A percentile compares a stretch with the other conserved stretches of the same genome.
These are phyloP conservation scores for Alectoria sarmentosa DNA, from an alignment of 495 filamentous ascomycete species.

Conservation along the genomic window DNA sequence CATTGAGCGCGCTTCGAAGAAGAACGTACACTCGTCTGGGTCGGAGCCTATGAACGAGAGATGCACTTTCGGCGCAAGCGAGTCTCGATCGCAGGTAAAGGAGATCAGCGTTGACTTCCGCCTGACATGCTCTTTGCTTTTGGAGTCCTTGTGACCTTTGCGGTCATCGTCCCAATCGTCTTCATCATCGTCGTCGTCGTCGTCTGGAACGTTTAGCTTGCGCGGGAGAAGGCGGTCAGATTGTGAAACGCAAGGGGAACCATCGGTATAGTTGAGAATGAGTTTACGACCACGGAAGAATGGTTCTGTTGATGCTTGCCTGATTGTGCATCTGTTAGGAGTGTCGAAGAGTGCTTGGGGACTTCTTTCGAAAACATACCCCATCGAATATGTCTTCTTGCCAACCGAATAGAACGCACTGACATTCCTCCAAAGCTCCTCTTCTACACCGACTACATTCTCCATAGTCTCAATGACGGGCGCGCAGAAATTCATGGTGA, in stretches of 20 bases:
- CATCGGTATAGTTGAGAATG: slow-evolving; percentile 83
- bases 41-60: slow-evolving; percentile 76
- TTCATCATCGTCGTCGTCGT: slow-evolving; percentile 32
- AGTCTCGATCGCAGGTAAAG: slow-evolving; percentile 84
- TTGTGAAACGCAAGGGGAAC: slow-evolving; percentile 63
- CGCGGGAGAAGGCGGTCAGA: slow-evolving; percentile 21
- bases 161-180: slow-evolving; percentile 38
- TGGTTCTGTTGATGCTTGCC: slow-evolving; percentile 59
- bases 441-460: slow-evolving; percentile 62
- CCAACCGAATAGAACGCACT: slow-evolving; percentile 80
- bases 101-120: slow-evolving; percentile 86
- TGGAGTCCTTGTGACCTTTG: slow-evolving; percentile 32
- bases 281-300: slow-evolving; percentile 84
- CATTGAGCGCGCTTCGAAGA: slow-evolving; percentile 87
- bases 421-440: slow-evolving; percentile 65
- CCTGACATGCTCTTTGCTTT: slow-evolving; percentile 46
- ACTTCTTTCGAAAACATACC: slow-evolving; percentile 43
- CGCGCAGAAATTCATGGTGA: slow-evolving; percentile 91
- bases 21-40: slow-evolving; percentile 87
- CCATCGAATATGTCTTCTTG: slow-evolving; percentile 74
- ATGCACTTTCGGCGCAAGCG: slow-evolving; percentile 50
- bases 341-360: not conserved
- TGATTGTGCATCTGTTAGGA: slow-evolving; percentile 29
- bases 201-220: slow-evolving; percentile 36
- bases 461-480: slow-evolving; percentile 71